Percentiles rank a stretch among this genome's conserved stretches.
phyloP scores from a whole-genome alignment of 2,329 filamentous ascomycete species.

The Cryphonectria naterciae region DNA sequence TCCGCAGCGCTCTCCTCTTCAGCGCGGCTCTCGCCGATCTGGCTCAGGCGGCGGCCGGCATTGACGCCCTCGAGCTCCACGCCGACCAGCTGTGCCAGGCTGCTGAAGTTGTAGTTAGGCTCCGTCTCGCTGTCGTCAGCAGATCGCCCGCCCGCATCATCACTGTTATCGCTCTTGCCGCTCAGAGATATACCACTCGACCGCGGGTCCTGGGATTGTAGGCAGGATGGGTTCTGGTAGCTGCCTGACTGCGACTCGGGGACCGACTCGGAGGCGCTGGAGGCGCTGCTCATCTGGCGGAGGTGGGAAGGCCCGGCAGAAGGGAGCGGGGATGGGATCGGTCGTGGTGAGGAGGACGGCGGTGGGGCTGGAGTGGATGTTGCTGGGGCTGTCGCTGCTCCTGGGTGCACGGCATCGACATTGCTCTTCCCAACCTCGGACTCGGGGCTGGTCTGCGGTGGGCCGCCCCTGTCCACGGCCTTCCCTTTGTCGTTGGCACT shows the following conservation, averaged over 20 bases:
- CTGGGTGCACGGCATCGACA: constrained; percentile 33
- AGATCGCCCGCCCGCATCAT: constrained; percentile 36
- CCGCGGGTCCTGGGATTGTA: constrained; percentile 48
- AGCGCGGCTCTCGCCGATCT: constrained; percentile 32
- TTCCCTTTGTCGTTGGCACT: constrained; percentile 64
- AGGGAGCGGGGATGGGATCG: constrained; percentile 53
- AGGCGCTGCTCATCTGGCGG: constrained; percentile 84
- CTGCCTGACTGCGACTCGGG: constrained; percentile 66
- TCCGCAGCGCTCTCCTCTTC: constrained; percentile 28
- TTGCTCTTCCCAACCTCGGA: constrained; percentile 28
- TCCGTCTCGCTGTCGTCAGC: constrained; percentile 60
- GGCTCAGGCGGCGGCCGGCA: constrained; percentile 41
- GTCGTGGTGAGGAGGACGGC: constrained; percentile 45
- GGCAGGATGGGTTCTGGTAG: constrained; percentile 44
- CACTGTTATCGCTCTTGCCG: constrained; percentile 47
- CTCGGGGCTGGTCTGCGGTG: constrained; percentile 34
- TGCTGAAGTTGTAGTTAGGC: constrained; percentile 89
- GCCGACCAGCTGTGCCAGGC: constrained; percentile 82
- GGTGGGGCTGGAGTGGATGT: constrained; percentile 32
- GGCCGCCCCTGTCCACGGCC: constrained; percentile 60
- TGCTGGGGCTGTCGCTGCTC: constrained; percentile 22
- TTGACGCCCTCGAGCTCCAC: constrained; percentile 58
- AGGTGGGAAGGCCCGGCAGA: constrained; percentile 70
- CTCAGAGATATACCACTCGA: constrained; percentile 59
- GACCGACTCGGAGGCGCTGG: constrained; percentile 69